Percentiles rank a stretch among this genome's conserved stretches.
Conservation (phyloP, 2,329 filamentous ascomycete species). For the Botryosphaeria agaves region DNA sequence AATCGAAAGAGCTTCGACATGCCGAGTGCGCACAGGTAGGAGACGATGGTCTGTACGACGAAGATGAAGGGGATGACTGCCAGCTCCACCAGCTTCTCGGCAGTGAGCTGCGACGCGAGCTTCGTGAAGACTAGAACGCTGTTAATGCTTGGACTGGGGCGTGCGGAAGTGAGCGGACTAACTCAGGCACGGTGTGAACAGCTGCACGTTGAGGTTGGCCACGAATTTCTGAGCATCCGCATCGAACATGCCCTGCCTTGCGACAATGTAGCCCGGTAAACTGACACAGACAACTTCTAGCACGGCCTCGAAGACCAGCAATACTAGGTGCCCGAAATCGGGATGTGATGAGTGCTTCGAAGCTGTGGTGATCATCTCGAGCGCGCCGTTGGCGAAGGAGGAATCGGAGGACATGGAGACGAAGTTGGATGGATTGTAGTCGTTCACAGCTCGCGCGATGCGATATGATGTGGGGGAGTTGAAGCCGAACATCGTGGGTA, state of each 20-base stretch:
- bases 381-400: conserved; percentile 12
- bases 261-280: conserved; percentile 84
- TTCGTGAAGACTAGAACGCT: conserved; percentile 69
- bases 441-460: conserved; percentile 3
- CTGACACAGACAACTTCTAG: conserved; percentile 91
- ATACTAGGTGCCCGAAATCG: conserved; percentile 48
- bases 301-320: conserved; percentile 88
- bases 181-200: conserved; percentile 96
- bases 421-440: conserved; percentile 8
- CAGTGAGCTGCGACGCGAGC: conserved; percentile 81
- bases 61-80: conserved; percentile 95
- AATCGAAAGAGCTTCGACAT: conserved; percentile 67
- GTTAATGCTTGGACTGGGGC: neutral
- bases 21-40: conserved; percentile 55
- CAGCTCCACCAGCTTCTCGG: conserved; percentile 76
- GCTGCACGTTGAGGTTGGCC: conserved; percentile 85
- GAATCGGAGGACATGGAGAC: conserved; percentile 16
- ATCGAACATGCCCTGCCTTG: conserved; percentile 80
- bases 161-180: conserved; percentile 17
- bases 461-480: conserved; percentile 29
- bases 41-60: conserved; percentile 69
- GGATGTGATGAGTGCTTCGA: conserved; percentile 29
- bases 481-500: too few relatives aligned
- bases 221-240: conserved; percentile 93
- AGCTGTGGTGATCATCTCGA: neutral